Percentiles rank a stretch among this genome's conserved stretches.
Conservation (phyloP, 257 asterid species). For the Capsicum baccatum region DNA sequence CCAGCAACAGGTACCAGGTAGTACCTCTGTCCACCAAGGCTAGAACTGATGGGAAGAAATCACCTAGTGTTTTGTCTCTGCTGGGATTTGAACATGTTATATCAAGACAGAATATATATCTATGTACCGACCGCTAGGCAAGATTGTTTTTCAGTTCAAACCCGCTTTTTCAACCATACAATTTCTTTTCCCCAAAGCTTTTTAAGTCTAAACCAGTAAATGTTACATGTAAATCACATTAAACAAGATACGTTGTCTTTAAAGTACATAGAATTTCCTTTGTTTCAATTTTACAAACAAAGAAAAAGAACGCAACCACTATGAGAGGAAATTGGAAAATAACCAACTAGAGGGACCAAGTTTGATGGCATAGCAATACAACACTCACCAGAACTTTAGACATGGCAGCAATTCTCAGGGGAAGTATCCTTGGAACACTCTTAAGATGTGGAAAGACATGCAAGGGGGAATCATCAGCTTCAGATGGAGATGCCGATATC, state of each 20-base stretch:
- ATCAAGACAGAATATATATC: neutral
- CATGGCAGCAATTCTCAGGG: constrained; percentile 88
- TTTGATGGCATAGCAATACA: constrained; percentile 22
- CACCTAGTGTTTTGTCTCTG: too few species aligned
- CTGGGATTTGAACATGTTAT: neutral
- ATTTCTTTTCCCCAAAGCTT: constrained; percentile 9
- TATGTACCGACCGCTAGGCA: neutral
- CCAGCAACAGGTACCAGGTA: too few species aligned
- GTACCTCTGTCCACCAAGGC: too few species aligned
- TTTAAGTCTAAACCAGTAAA: neutral
- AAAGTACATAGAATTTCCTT: neutral
- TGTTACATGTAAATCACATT: neutral
- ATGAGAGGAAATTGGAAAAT: constrained; percentile 8
- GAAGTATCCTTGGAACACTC: constrained; percentile 71
- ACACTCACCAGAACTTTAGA: constrained; percentile 81
- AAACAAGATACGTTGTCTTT: neutral
- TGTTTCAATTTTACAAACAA: constrained; percentile 1
- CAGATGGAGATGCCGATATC: constrained; percentile 62
- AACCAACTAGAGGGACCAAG: constrained; percentile 19
- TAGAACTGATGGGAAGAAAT: too few species aligned
- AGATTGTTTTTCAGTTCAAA: neutral
- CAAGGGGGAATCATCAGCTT: constrained; percentile 46
- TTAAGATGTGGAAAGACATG: constrained; percentile 83
- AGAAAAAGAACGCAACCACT: neutral
- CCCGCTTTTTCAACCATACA: neutral